Evolutionary conservation across 441 rosid species (phyloP), one percentile per base, ranked within the genome.

Genomic region (Pelargonium myrrhifolium): DNA sequence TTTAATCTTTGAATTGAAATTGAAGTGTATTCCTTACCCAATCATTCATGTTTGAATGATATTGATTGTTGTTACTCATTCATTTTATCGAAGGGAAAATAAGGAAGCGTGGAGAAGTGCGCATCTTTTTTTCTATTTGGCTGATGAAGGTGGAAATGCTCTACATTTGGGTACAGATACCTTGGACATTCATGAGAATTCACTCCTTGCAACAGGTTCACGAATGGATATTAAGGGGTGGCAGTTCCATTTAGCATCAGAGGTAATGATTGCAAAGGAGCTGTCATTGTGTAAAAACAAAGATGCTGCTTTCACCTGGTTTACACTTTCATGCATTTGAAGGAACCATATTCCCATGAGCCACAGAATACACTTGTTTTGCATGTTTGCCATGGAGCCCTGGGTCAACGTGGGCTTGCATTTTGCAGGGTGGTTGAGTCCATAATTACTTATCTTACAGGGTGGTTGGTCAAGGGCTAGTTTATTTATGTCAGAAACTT

Each of bases 91-190:
- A 68, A 80, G 76, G 71, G 63, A 62, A 83, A 80, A 71, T 75
- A 81, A 79, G 28, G 87, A 82, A 72, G 79, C 79, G 75, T 76
- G 68, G 86, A 84, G 81, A 78, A 82, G 64, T 59, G 90, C 78
- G 28, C 95, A 92, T 74, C 83, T 92, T 62, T 95, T 90, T 80
- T 95, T 95, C 82, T 95, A 92, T 80, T 71, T 95, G 80, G 96
- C 92, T 51, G 91, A 95, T 80, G 99, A 95, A 82, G 89, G 83
- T 72, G 95, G 92, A 67, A 84, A 75, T 82, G 74, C 80, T 76
- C 77, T 90, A 62, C 87, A 74, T 75, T 75, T 92, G 81, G 81
- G 78, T 68, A 78, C 65, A 18, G 82, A 85, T 67, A 70, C 7
- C 66, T 72, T 75, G 20, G 82, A 81, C 67, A 78, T 73, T 64